These are phyloP conservation scores for Diaporthe destruens DNA, from an alignment of 2,329 filamentous ascomycete species.

Conservation along the genomic window DNA sequence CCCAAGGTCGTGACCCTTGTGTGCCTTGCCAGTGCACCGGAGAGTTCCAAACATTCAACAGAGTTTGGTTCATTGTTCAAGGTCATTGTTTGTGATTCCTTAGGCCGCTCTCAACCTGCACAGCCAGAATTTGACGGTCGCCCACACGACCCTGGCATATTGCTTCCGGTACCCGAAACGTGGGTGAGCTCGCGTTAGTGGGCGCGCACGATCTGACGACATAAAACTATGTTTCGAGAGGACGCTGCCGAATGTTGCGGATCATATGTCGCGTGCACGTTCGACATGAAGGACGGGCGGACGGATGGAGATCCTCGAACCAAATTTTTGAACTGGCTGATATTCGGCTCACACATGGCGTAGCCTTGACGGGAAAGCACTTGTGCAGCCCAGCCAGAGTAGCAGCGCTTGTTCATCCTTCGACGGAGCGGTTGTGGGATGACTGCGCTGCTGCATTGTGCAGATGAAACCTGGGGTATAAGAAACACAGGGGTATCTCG, in stretches of 20 bases:
- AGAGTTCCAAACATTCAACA: neutral
- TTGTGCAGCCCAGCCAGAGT: conserved; percentile 2
- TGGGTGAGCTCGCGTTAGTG: neutral
- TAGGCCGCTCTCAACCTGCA: neutral
- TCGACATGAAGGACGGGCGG: neutral
- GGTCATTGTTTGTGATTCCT: neutral
- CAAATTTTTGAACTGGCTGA: conserved; percentile 6
- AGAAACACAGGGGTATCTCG: conserved; percentile 29
- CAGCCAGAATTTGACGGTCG: neutral
- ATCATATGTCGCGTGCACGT: neutral
- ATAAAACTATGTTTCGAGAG: conserved; percentile 5
- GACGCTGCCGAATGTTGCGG: neutral
- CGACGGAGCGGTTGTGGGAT: conserved; percentile 8
- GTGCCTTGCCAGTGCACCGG: neutral
- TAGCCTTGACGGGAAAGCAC: neutral
- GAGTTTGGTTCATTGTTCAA: neutral
- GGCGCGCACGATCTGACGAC: neutral
- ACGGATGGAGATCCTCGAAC: neutral
- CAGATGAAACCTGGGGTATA: conserved; percentile 31
- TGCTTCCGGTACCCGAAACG: conserved; percentile 5
- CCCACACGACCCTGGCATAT: neutral
- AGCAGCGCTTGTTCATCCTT: conserved; percentile 27
- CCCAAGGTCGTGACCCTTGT: neutral
- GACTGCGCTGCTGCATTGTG: conserved; percentile 22
- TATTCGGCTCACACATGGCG: neutral